Conservation (phyloP, 345 rosid species). For the Ceriops decandra region DNA sequence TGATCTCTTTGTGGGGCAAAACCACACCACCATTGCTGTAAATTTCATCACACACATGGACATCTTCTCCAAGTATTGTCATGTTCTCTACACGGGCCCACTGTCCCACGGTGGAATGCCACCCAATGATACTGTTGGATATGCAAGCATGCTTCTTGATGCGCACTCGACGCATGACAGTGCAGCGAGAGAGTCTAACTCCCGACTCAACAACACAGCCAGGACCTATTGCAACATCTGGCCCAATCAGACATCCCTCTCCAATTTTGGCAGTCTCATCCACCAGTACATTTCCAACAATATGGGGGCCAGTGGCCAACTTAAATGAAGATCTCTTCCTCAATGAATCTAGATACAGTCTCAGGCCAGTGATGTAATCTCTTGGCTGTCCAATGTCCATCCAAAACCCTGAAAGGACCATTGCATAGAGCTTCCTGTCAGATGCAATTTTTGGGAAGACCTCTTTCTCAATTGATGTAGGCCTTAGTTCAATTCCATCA, state of each 20-base stretch:
- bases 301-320: slow-evolving; percentile 54
- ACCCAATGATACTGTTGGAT: slow-evolving; percentile 90
- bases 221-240: slow-evolving; percentile 94
- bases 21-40: slow-evolving; percentile 98
- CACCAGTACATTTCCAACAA: slow-evolving; percentile 83
- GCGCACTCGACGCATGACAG: slow-evolving; percentile 93
- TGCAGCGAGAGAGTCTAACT: slow-evolving; percentile 92
- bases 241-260: slow-evolving; percentile 95
- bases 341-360: slow-evolving; percentile 91
- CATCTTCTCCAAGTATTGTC: slow-evolving; percentile 97
- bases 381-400: slow-evolving; percentile 99
- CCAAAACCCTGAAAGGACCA: slow-evolving; percentile 98
- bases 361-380: slow-evolving; percentile 88
- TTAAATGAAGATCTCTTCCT: slow-evolving; percentile 64
- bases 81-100: slow-evolving; percentile 98
- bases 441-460: slow-evolving; percentile 95
- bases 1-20: slow-evolving; percentile 95
- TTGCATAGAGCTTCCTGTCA: slow-evolving; percentile 67
- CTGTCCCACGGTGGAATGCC: slow-evolving; percentile 96
- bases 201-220: slow-evolving; percentile 92
- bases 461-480: slow-evolving; percentile 94
- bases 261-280: slow-evolving; percentile 89
- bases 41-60: slow-evolving; percentile 87
- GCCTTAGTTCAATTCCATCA: slow-evolving; percentile 82
- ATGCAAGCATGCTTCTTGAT: slow-evolving; percentile 94